These are phyloP conservation scores for Kodamaea lidongshanica DNA, from an alignment of 805 yeast genomes.

Conservation along the genomic window DNA sequence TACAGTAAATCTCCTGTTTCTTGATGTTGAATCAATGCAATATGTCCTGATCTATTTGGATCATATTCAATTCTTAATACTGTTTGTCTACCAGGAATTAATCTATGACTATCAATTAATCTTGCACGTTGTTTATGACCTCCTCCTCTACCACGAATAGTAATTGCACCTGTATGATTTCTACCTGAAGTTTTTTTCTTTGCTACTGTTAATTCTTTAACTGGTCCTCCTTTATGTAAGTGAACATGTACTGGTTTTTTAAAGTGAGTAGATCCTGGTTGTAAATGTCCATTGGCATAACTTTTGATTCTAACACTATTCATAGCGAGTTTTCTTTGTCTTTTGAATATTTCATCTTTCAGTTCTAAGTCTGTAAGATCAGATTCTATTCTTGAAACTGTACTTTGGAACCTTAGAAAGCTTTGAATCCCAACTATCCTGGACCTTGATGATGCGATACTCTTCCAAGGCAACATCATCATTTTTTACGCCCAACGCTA, in stretches of 20 bases:
- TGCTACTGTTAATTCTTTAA: conserved; percentile 66
- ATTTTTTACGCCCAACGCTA: too few species aligned
- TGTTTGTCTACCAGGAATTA: conserved; percentile 61
- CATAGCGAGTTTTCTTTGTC: conserved; percentile 68
- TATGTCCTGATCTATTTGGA: conserved; percentile 90
- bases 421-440: too few species aligned
- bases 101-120: conserved; percentile 69
- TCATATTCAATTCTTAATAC: conserved; percentile 91
- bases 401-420: too few species aligned
- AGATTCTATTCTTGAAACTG: conserved; percentile 5
- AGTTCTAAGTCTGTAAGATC: conserved; percentile 69
- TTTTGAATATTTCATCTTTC: conserved; percentile 65
- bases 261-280: conserved; percentile 87
- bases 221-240: conserved; percentile 79
- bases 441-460: too few species aligned
- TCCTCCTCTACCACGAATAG: conserved; percentile 94
- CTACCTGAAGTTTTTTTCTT: conserved; percentile 78
- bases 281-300: conserved; percentile 61
- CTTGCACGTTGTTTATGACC: conserved; percentile 89
- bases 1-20: conserved; percentile 62
- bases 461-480: conserved; percentile 6
- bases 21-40: conserved; percentile 71
- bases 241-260: conserved; percentile 82
- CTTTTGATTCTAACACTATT: conserved; percentile 66
- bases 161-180: conserved; percentile 80